Evolutionary conservation across 1,139 yeast species (phyloP).

Genomic region (Kodamaea arcana): DNA sequence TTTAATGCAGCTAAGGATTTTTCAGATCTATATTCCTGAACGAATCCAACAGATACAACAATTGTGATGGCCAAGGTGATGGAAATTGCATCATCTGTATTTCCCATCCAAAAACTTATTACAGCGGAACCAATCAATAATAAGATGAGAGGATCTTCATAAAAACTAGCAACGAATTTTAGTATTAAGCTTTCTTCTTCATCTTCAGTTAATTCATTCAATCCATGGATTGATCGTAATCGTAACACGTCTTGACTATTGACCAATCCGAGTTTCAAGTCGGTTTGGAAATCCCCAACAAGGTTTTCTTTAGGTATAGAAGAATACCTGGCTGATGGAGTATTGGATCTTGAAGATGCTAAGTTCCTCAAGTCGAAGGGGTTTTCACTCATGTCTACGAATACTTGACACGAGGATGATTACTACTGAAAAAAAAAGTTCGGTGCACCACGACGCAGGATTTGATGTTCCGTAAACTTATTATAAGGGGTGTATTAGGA

Average conservation of each 20-base stretch:
- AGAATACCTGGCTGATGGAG: constrained; percentile 55
- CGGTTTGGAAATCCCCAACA: constrained; percentile 57
- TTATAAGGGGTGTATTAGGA: too few species aligned
- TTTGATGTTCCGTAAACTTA: too few species aligned
- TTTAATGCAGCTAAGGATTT: constrained; percentile 88
- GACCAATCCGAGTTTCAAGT: constrained; percentile 53
- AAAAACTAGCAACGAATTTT: constrained; percentile 74
- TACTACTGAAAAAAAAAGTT: too few species aligned
- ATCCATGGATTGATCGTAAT: constrained; percentile 72
- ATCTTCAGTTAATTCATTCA: constrained; percentile 65
- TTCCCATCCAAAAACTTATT: constrained; percentile 84
- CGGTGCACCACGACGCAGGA: too few species aligned
- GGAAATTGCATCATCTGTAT: constrained; percentile 86
- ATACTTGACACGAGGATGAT: not conserved
- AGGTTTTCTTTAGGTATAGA: constrained; percentile 60
- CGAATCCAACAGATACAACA: constrained; percentile 93
- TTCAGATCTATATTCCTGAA: constrained; percentile 93
- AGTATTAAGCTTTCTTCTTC: constrained; percentile 70
- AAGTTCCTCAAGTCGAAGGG: constrained; percentile 23
- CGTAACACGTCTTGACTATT: constrained; percentile 65
- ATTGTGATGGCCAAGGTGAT: constrained; percentile 84
- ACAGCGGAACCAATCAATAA: constrained; percentile 84
- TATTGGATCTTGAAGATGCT: constrained; percentile 22
- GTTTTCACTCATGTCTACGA: constrained; percentile 27
- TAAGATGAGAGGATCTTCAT: constrained; percentile 84